These are phyloP conservation scores for Exidia glandulosa DNA, from an alignment of 768 basidiomycete species.

Conservation along the genomic window DNA sequence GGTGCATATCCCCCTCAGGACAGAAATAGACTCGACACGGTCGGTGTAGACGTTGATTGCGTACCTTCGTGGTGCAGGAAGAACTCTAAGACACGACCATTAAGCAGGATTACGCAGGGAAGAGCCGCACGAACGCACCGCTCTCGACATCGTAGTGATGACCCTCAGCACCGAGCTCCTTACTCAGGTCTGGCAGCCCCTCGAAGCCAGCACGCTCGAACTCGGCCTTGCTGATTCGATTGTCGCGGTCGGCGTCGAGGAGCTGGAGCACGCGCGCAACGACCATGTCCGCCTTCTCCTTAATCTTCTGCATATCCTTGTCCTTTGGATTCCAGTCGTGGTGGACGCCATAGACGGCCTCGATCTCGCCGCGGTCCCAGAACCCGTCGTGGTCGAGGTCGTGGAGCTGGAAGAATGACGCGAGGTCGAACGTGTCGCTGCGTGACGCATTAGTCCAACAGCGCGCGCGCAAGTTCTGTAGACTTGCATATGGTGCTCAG, in stretches of 20 bases:
- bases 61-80: conserved; percentile 95
- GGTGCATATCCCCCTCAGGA: no score
- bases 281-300: conserved; percentile 71
- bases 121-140: conserved; percentile 39
- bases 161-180: conserved; percentile 75
- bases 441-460: conserved; percentile 3
- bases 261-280: conserved; percentile 55
- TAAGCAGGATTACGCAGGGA: not conserved
- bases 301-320: conserved; percentile 49
- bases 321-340: conserved; percentile 83
- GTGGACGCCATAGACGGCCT: conserved; percentile 93
- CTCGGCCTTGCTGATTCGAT: conserved; percentile 56
- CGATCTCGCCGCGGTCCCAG: conserved; percentile 82
- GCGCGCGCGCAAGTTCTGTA: not conserved
- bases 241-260: conserved; percentile 70
- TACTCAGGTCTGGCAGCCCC: conserved; percentile 76
- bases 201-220: conserved; percentile 60
- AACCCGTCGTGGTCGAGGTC: conserved; percentile 80
- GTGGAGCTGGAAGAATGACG: conserved; percentile 92
- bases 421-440: conserved; percentile 72
- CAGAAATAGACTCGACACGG: no score
- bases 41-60: no score
- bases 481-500: not conserved
- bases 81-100: conserved; percentile 48
- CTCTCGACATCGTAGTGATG: conserved; percentile 91